phyloP scores from a whole-genome alignment of 108 stramenopile species.

The Craspedostauros australis region DNA sequence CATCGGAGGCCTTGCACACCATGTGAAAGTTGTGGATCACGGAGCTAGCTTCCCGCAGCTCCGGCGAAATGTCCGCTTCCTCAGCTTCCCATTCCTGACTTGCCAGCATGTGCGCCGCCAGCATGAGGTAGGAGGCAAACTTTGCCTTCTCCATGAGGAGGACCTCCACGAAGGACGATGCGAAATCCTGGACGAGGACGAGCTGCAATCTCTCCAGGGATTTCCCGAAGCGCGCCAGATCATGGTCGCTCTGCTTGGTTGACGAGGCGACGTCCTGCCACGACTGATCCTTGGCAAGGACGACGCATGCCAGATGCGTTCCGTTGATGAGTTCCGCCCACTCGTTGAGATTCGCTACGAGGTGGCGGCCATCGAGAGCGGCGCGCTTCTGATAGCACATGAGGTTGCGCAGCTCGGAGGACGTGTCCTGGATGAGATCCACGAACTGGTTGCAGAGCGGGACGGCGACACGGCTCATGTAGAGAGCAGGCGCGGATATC shows the following conservation, averaged over 20 bases:
- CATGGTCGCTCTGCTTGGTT: conserved; percentile 25
- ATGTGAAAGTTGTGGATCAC: conserved; percentile 16
- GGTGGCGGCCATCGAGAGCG: not conserved
- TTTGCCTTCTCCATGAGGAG: conserved; percentile 69
- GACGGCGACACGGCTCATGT: conserved; percentile 51
- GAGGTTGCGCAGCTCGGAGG: conserved; percentile 37
- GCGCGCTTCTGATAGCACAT: conserved; percentile 3
- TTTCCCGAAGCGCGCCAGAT: conserved; percentile 50
- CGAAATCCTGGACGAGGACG: conserved; percentile 66
- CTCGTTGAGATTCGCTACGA: conserved; percentile 38
- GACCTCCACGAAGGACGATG: conserved; percentile 53
- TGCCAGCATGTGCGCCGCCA: conserved; percentile 46
- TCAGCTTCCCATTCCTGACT: conserved; percentile 19
- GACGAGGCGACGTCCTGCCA: conserved; percentile 9
- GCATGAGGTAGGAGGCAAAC: conserved; percentile 69
- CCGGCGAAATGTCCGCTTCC: conserved; percentile 30
- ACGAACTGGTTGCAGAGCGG: conserved; percentile 61
- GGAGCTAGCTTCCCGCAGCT: conserved; percentile 49
- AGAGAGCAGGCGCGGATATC: conserved; percentile 36
- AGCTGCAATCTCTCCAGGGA: conserved; percentile 53
- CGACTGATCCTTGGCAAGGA: conserved; percentile 16
- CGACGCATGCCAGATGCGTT: conserved; percentile 40
- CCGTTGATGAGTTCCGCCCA: conserved; percentile 75
- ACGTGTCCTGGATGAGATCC: conserved; percentile 61
- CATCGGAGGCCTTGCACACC: conserved; percentile 4